Base-by-base conservation (phyloP, 179 eudicot genomes). In the Gypsophila paniculata region DNA sequence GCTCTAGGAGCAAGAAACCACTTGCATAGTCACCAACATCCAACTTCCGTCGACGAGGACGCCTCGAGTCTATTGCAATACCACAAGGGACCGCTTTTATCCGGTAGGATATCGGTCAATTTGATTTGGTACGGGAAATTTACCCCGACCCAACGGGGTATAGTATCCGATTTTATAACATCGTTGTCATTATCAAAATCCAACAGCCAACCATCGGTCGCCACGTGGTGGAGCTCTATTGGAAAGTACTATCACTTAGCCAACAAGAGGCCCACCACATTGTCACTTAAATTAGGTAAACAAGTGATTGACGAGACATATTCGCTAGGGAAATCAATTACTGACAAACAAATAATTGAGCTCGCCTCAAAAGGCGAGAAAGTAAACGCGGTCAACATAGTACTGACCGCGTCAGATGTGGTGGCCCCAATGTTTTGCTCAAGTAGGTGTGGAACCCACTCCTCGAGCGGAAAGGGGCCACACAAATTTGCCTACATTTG, bases 51-150 rank as follows among this genome's bases (percentile, higher is more conserved):
- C 0, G 63, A 29, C 0, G 42, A 64, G 26, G 81, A 74, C 49
- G 75, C 82, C 8, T 74, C 81, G 46, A 14, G 65, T 6, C 73
- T 68, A 13, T 70, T 79, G 0, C 54, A 75, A 15, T 87, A 85
- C 85, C 95, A 89, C 87, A 64, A 70, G n/a, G 95, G 91, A 74
- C 74, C 82, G 11, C 90, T 90, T 23, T 82, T 90, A 0, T 44
- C 68, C 12, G 93, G 93, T 4, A 64, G 77, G 42, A 83, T 90
- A 42, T n/a, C 88, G 29, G 65, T 89, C 34, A 84, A 86, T 25
- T 74, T 85, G 14, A 82, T 87, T 6, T 90, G 91, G 96, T 90
- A 90, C 71, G 96, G 96, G 21, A 80, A 79, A 8, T 89, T 90
- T 82, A 80, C 74, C 42, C 84, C 93, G 0, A 42, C 91, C n/a